Evolutionary conservation across 2,329 filamentous ascomycete species (phyloP).

Genomic region (Sporothrix variecibatus): DNA sequence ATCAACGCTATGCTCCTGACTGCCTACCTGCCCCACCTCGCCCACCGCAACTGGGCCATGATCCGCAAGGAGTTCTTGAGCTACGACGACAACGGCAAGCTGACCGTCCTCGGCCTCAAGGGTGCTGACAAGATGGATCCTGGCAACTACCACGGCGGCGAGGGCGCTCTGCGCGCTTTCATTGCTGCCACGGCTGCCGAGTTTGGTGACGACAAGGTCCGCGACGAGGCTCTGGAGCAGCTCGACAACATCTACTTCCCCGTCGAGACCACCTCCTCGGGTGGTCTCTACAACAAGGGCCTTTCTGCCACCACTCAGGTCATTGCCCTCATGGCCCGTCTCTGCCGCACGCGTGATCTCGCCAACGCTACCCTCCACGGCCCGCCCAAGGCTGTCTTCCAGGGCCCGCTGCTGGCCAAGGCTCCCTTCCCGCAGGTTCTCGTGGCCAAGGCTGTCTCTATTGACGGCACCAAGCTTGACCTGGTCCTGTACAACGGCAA

Average conservation of each 20-base stretch:
- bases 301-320: background rate
- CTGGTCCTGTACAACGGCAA: background rate
- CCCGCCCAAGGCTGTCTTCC: background rate
- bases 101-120: background rate
- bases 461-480: background rate
- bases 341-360: background rate
- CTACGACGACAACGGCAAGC: background rate
- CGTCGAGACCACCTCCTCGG: background rate
- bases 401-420: background rate
- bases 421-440: background rate
- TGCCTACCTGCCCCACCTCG: background rate
- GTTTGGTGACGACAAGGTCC: background rate
- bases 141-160: background rate
- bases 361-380: background rate
- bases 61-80: background rate
- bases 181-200: background rate
- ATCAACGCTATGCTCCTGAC: background rate
- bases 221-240: background rate
- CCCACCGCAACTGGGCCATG: conserved; percentile 1
- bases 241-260: background rate
- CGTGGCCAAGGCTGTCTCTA: background rate
- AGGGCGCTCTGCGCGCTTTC: background rate
- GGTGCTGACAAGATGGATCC: conserved; percentile 8
- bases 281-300: background rate
- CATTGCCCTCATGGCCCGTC: background rate